A percentile compares a stretch with the other conserved stretches of the same genome.
Conservation (phyloP, 2,329 filamentous ascomycete species). For the Pyrenophora graminea region DNA sequence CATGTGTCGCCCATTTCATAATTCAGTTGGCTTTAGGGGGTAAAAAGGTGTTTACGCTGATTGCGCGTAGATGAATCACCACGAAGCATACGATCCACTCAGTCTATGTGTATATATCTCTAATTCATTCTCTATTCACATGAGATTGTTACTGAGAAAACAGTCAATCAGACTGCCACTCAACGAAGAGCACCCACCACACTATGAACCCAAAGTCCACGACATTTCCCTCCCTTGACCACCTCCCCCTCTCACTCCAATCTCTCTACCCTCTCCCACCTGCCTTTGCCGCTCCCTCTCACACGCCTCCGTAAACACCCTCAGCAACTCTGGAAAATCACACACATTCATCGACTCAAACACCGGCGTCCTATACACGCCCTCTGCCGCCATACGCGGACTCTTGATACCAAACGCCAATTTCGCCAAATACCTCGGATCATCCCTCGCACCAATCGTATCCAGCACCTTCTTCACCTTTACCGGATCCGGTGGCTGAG, state of each 20-base stretch:
- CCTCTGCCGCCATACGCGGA: constrained; percentile 57
- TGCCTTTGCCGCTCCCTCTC: not conserved
- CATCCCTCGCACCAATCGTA: constrained; percentile 56
- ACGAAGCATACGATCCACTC: constrained; percentile 5
- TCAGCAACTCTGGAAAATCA: constrained; percentile 51
- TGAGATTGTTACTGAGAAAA: not conserved
- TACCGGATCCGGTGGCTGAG: constrained; percentile 45
- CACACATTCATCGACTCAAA: constrained; percentile 62
- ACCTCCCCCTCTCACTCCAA: not conserved
- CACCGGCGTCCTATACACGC: constrained; percentile 51
- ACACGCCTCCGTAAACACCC: constrained; percentile 20
- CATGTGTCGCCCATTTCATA: not conserved
- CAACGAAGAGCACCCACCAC: not conserved
- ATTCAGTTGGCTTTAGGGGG: not conserved
- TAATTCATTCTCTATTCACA: not conserved
- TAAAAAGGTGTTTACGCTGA: not conserved
- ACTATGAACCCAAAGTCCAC: not conserved
- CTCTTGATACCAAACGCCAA: constrained; percentile 67
- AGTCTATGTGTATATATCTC: constrained; percentile 2
- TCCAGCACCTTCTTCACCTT: constrained; percentile 53
- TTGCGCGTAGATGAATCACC: constrained; percentile 1
- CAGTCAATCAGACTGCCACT: too few relatives aligned
- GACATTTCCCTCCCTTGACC: not conserved
- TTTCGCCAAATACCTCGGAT: constrained; percentile 62
- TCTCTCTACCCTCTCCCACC: not conserved